Evolutionary conservation across 441 rosid genomes (phyloP).

Genomic region (Omphalea diandra): DNA sequence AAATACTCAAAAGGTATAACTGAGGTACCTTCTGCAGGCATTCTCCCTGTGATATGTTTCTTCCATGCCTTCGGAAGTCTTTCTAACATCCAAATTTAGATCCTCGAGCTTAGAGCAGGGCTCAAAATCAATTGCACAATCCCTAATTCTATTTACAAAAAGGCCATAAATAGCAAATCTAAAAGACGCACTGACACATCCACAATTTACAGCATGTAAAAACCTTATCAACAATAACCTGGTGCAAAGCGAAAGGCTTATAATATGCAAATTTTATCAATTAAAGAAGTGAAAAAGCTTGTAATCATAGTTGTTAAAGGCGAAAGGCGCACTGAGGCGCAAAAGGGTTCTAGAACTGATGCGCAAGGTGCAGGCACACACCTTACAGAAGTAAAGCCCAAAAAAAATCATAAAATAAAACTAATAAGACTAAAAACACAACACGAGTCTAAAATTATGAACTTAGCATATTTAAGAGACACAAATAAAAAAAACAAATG

Average conservation of each 20-base stretch:
- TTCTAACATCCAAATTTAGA: conserved; percentile 67
- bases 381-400: too few species aligned
- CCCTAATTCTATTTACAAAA: conserved; percentile 41
- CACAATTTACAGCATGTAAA: conserved; percentile 8
- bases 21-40: conserved; percentile 46
- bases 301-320: too few species aligned
- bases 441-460: too few species aligned
- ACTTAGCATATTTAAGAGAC: too few species aligned
- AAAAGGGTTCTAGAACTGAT: too few species aligned
- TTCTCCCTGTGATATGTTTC: conserved; percentile 36
- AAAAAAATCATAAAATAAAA: too few species aligned
- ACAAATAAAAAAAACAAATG: too few species aligned
- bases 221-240: background rate
- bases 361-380: too few species aligned
- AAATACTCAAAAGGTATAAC: background rate
- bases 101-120: conserved; percentile 78
- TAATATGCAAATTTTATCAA: too few species aligned
- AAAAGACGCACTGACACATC: conserved; percentile 7
- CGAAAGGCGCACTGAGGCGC: too few species aligned
- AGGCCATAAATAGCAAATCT: conserved; percentile 21
- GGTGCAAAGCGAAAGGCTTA: background rate
- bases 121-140: conserved; percentile 52
- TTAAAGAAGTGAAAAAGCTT: too few species aligned
- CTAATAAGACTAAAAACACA: too few species aligned
- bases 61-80: conserved; percentile 37